These are phyloP conservation scores for Boletus edulis DNA, from an alignment of 768 basidiomycete genomes.

Conservation along the genomic window DNA sequence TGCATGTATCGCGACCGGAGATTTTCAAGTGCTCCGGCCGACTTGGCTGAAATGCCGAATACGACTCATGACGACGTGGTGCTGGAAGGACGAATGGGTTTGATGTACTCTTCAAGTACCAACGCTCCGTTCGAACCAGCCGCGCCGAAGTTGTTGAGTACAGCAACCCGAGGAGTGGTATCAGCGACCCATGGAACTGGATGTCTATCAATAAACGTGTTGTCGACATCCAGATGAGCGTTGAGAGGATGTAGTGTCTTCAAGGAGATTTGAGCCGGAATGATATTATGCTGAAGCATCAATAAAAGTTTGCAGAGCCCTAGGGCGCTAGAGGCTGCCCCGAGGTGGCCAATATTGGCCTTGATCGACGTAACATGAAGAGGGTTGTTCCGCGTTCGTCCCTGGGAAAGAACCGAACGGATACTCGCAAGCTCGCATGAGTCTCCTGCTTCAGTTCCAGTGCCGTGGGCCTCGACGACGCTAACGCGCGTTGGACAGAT, in stretches of 20 bases:
- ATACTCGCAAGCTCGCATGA: slow-evolving; percentile 63
- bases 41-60: slow-evolving; percentile 65
- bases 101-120: slow-evolving; percentile 53
- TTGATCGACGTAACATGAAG: slow-evolving; percentile 70
- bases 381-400: slow-evolving; percentile 43
- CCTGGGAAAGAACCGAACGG: slow-evolving; percentile 47
- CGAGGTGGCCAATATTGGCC: slow-evolving; percentile 72
- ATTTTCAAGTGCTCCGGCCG: slow-evolving; percentile 41
- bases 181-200: slow-evolving; percentile 42
- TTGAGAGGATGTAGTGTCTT: slow-evolving; percentile 56
- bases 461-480: slow-evolving; percentile 74
- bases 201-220: slow-evolving; percentile 45
- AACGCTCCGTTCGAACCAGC: slow-evolving; percentile 68
- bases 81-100: background rate
- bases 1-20: slow-evolving; percentile 47
- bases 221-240: slow-evolving; percentile 43
- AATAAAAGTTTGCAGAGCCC: slow-evolving; percentile 71
- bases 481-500: slow-evolving; percentile 47
- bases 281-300: slow-evolving; percentile 55
- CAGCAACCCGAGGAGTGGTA: slow-evolving; percentile 44
- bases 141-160: slow-evolving; percentile 77
- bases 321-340: slow-evolving; percentile 72
- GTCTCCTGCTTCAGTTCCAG: slow-evolving; percentile 72
- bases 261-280: slow-evolving; percentile 62
- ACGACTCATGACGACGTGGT: slow-evolving; percentile 34